These are phyloP conservation scores for Paecilomyces niveus DNA, from an alignment of 2,329 filamentous ascomycete genomes.

Conservation along the genomic window DNA sequence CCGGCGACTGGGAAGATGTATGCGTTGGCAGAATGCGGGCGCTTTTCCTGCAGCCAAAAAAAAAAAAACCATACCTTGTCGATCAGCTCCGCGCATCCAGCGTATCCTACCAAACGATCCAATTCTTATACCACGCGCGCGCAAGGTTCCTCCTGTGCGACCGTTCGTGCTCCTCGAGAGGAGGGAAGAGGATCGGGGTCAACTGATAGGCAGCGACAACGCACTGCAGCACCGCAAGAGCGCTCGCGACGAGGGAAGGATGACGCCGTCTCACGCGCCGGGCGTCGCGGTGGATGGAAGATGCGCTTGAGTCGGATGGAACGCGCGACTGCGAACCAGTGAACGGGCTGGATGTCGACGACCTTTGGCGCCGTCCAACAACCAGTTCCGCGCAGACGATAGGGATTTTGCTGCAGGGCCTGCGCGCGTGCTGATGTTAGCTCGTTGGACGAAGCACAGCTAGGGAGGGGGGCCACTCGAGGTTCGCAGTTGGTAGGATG, in stretches of 20 bases:
- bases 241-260: not conserved
- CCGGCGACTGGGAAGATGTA: conserved; percentile 25
- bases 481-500: not conserved
- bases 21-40: conserved; percentile 33
- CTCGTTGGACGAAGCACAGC: not conserved
- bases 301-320: not conserved
- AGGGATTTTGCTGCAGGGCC: not conserved
- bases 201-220: not conserved
- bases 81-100: conserved; percentile 20
- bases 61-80: conserved; percentile 27
- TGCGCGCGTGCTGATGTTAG: conserved; percentile 2
- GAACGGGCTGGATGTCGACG: not conserved
- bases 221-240: not conserved
- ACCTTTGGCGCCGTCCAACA: not conserved
- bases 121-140: conserved; percentile 10
- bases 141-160: conserved; percentile 3
- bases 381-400: not conserved
- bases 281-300: conserved; percentile 5
- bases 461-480: not conserved
- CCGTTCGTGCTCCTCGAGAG: not conserved
- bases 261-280: conserved; percentile 5
- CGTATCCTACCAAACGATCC: conserved; percentile 12
- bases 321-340: conserved; percentile 2
- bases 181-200: not conserved
- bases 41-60: conserved; percentile 21